Base-by-base conservation (phyloP, 2,329 filamentous ascomycete genomes). In the Alternaria brassicae region DNA sequence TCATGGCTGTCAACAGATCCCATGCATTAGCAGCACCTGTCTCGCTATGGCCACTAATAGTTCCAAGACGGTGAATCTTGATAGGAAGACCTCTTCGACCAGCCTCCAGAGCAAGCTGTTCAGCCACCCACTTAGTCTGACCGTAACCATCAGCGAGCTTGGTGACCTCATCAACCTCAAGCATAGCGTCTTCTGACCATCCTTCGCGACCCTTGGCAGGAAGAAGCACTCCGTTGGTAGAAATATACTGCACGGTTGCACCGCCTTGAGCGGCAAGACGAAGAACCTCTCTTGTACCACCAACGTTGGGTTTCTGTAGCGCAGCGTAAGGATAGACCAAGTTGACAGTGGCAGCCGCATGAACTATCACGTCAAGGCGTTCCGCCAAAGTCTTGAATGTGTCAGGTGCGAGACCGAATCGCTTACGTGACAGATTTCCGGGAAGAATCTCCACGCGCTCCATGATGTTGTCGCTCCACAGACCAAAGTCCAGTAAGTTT, bases 281-380 rank as follows among this genome's bases (percentile, higher is more conserved):
- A 51, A 94, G 77, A 37, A 93, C 85, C 72, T 93, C 90, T 40
- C 86, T 82, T 0, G 91, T 93, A n/a, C 91, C 91, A n/a, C 86
- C 87, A 2, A 94, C 89, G 66, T 94, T 94, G 57, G 90, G 86
- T 50, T 84, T 86, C 53, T 90, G 85, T 65, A 94, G 81, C 0
- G 90, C 89, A 40, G 91, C 91, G 66, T 93, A 93, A 0, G 91
- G 91, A 66, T 94, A 93, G 0, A 94, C 90, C 48, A 94, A 81
- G 65, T 77, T 77, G 70, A 94, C 91, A 0, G 88, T 91, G 5
- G 91, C 91, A 25, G 88, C 91, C 34, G 90, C 89, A 72, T 94
- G 91, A 1, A 93, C 82, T 56, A 94, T 89, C 34, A 92, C 90
- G 61, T 93, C 83, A 1, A 91, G 83, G 6, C 87, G 85, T 10